Percentiles rank a stretch among this genome's conserved stretches.
Conservation (phyloP, 2,329 filamentous ascomycete genomes). For the Periconia digitata region DNA sequence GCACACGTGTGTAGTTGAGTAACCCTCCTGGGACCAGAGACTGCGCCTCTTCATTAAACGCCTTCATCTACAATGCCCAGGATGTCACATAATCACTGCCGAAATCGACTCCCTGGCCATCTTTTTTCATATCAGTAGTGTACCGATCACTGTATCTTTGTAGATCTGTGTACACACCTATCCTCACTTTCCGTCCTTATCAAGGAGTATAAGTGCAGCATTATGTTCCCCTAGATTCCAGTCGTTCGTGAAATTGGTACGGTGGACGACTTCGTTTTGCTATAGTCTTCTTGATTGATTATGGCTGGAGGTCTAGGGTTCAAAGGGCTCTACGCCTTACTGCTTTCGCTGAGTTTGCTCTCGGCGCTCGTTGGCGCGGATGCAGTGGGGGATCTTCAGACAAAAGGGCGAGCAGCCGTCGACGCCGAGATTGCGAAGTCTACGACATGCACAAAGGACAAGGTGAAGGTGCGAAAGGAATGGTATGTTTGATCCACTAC, state of each 20-base stretch:
- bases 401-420: conserved; percentile 27
- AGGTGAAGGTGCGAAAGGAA: conserved; percentile 31
- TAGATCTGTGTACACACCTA: conserved; percentile 4
- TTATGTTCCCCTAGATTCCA: conserved; percentile 4
- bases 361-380: conserved; percentile 25
- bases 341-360: conserved; percentile 22
- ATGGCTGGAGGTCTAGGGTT: conserved; percentile 22
- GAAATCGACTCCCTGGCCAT: not conserved
- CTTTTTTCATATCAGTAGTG: not conserved
- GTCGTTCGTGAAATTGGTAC: not conserved
- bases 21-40: conserved; percentile 10
- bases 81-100: conserved; percentile 7
- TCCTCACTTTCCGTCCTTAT: not conserved
- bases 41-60: conserved; percentile 21
- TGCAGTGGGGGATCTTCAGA: conserved; percentile 28
- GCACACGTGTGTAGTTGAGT: conserved; percentile 8
- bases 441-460: conserved; percentile 34
- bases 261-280: not conserved
- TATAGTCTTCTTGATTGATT: not conserved
- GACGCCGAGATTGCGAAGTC: conserved; percentile 31
- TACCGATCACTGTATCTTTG: not conserved
- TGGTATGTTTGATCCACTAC: conserved; percentile 18
- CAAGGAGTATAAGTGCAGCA: conserved; percentile 20
- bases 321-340: conserved; percentile 22
- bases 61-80: conserved; percentile 20